These are phyloP conservation scores for Amphibolis antarctica DNA, from an alignment of 106 monocot genomes.

Conservation along the genomic window DNA sequence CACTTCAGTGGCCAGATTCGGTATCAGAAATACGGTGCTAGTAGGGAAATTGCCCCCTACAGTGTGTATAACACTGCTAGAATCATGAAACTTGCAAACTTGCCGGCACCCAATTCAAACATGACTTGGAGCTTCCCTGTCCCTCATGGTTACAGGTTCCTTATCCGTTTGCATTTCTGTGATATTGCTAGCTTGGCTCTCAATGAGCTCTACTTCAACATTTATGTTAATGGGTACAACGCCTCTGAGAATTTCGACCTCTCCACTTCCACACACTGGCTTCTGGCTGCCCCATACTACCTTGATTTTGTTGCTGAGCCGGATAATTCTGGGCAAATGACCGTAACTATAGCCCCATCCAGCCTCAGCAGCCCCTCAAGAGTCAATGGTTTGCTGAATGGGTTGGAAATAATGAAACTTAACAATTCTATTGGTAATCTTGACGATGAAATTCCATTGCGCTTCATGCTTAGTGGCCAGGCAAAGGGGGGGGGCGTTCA, in stretches of 20 bases:
- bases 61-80: conserved; percentile 59
- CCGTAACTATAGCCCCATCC: conserved; percentile 40
- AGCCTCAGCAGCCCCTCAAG: conserved; percentile 17
- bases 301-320: conserved; percentile 51
- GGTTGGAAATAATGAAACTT: conserved; percentile 82
- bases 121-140: conserved; percentile 71
- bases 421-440: conserved; percentile 52
- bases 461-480: conserved; percentile 10
- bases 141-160: conserved; percentile 37
- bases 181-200: conserved; percentile 78
- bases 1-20: conserved; percentile 49
- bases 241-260: conserved; percentile 61
- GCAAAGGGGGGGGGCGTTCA: conserved; percentile 16
- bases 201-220: conserved; percentile 57
- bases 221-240: conserved; percentile 56
- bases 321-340: conserved; percentile 25
- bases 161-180: conserved; percentile 85
- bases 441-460: conserved; percentile 23
- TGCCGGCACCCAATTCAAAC: conserved; percentile 16
- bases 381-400: conserved; percentile 63
- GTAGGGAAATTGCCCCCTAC: conserved; percentile 70
- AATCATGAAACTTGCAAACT: conserved; percentile 11
- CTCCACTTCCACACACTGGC: conserved; percentile 32
- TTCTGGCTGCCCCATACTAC: conserved; percentile 70
- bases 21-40: conserved; percentile 48